Base-by-base conservation (phyloP, 169 alveolate species). In the Plasmodium cynomolgi region DNA sequence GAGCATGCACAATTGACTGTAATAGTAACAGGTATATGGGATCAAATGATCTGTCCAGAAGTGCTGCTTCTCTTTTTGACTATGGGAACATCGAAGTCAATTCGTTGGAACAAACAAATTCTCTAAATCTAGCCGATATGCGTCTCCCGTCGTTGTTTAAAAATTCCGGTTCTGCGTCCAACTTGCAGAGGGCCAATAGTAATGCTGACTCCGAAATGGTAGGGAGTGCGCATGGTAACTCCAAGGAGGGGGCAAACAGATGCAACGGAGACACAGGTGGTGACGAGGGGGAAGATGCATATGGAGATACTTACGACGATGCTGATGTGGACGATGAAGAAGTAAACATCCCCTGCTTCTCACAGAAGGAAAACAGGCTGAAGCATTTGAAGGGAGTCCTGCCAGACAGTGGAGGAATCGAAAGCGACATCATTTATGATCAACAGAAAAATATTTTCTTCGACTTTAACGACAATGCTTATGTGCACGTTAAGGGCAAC, bases 351-450 rank as follows among this genome's bases (percentile, higher is more conserved):
- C 26, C 84, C 2, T 86, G 93, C n/a, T 86, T 86, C 39, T 41
- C 41, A 31, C 79, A 29, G 23, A 23, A 15, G 17, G 50, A 3
- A 26, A 54, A 86, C 31, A 31, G 56, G 23, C 29, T 75, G 15
- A 86, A 58, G 33, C 68, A 86, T 26, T 29, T 86, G 82, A 86
- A 86, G 29, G 80, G n/a, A 0, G 50, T 86, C 44, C 23, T 86
- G 34, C 81, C 84, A 29, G 50, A 50, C 31, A 71, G 47, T 34
- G 92, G 58, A 84, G 82, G 82, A 37, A 58, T 23, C 2, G 93
- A 86, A 86, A 86, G 83, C 54, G 93, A 86, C 3, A 86, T 86
- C 23, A 77, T 86, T 20, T 86, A 86, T 77, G 93, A 86, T 77
- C 74, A 86, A 20, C 50, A 71, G 20, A 86, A 86, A 77, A 86